Evolutionary conservation across 805 yeast species (phyloP), one percentile per base, ranked within the genome.

Genomic region (Candida boidinii): DNA sequence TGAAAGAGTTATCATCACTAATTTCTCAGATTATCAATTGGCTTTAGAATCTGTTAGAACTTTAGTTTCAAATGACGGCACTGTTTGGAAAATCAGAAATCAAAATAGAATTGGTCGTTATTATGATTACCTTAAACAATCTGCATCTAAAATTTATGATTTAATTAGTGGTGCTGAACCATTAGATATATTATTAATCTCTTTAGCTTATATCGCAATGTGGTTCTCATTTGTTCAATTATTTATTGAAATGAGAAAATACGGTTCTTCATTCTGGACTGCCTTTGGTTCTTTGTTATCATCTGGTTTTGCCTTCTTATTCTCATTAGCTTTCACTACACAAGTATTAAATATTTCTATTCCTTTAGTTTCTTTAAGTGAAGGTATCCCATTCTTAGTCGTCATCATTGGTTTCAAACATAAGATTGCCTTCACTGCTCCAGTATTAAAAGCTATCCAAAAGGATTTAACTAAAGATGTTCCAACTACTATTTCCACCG

Each of bases 301-400:
- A 10, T 82, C 95, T 3, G 72, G 79, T 17, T 81, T 83, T 59
- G 94, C 95, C 3, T 81, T 92, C 48, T 62, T 86, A 36, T 73
- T 83, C 43, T 95, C 96, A 2, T 65, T 82, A 29, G 75, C 73
- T 39, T 61, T 79, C 31, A 67, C 83, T 7, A 70, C 74, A 22
- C 66, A 69, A 36, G 48, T 73, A 20, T 59, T 82, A 30, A 70
- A 73, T 23, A 60, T 73, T 29, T 70, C 70, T 31, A 78, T 90
- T 21, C 76, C 94, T 7, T 64, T 85, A 35, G 62, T 83, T 35
- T 75, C 84, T 35, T 65, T 90, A 43, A 73, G 87, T 36, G 96
- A 90, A 60, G 96, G 96, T 22, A 60, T 90, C 29, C 98, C 98
- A 16, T 90, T 90, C 57, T 70, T 90, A 49, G 94, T 90, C 16